Evolutionary conservation across 805 yeast species (phyloP).

Genomic region (Starmerella stellata): DNA sequence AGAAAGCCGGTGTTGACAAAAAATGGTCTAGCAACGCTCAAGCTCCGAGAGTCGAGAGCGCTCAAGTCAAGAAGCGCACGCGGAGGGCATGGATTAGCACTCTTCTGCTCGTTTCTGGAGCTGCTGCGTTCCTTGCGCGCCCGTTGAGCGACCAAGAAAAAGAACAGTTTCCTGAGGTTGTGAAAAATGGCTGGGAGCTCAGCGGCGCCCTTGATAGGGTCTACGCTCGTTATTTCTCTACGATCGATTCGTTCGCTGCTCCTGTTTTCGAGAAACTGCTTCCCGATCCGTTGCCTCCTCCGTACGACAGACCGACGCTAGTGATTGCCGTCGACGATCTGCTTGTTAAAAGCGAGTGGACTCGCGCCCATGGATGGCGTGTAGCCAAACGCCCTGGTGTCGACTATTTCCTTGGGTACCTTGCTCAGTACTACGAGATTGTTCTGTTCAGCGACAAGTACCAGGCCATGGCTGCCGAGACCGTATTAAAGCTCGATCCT

Average conservation of each 20-base stretch:
- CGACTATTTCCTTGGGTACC: slow-evolving; percentile 86
- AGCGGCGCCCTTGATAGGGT: slow-evolving; percentile 49
- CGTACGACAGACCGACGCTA: slow-evolving; percentile 83
- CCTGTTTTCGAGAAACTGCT: slow-evolving; percentile 85
- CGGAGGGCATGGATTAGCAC: slow-evolving; percentile 34
- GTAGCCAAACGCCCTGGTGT: slow-evolving; percentile 98
- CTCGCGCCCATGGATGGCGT: slow-evolving; percentile 85
- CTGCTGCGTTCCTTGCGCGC: slow-evolving; percentile 50
- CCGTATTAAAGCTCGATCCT: slow-evolving; percentile 82
- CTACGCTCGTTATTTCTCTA: slow-evolving; percentile 49
- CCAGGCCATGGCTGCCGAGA: slow-evolving; percentile 67
- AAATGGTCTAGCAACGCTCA: slow-evolving; percentile 38
- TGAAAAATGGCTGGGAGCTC: slow-evolving; percentile 47
- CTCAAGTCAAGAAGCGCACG: slow-evolving; percentile 45
- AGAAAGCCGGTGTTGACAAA: slow-evolving; percentile 54
- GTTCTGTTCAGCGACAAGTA: slow-evolving; percentile 76
- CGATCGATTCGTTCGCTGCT: slow-evolving; percentile 71
- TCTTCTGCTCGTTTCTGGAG: slow-evolving; percentile 33
- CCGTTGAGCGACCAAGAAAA: slow-evolving; percentile 74
- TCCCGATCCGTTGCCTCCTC: slow-evolving; percentile 84
- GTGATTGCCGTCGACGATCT: slow-evolving; percentile 81
- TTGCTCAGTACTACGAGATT: slow-evolving; percentile 89
- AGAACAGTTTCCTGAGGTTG: slow-evolving; percentile 35
- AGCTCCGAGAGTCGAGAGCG: slow-evolving; percentile 23
- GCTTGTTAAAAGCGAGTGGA: slow-evolving; percentile 82